A percentile compares a stretch with the other conserved stretches of the same genome.
These are phyloP conservation scores for Chrysanthemum makinoi DNA, from an alignment of 129 eudicot species.

Conservation along the genomic window DNA sequence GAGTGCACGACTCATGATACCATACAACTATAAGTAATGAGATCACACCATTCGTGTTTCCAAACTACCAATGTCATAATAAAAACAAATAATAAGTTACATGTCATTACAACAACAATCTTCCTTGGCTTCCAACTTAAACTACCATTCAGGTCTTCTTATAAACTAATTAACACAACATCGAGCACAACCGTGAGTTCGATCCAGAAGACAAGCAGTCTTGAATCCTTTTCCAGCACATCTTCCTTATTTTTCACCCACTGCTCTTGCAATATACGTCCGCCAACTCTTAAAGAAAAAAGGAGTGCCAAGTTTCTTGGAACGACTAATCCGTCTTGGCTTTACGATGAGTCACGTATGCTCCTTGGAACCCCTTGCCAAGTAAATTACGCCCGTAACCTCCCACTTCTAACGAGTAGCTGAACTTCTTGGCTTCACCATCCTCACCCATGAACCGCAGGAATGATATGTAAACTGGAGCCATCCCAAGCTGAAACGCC, in stretches of 20 bases:
- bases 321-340: too few relatives aligned
- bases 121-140: conserved; percentile 11
- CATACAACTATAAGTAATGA: background rate
- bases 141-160: background rate
- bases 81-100: background rate
- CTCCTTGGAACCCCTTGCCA: too few relatives aligned
- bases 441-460: too few relatives aligned
- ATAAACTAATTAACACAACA: conserved; percentile 14
- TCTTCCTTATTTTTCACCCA: conserved; percentile 18
- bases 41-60: conserved; percentile 1
- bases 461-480: too few relatives aligned
- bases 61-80: background rate
- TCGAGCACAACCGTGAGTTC: conserved; percentile 4
- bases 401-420: too few relatives aligned
- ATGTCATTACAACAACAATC: background rate
- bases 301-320: too few relatives aligned
- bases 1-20: too few relatives aligned
- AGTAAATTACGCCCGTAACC: too few relatives aligned
- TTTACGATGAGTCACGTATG: too few relatives aligned
- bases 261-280: conserved; percentile 77
- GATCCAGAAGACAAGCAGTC: background rate
- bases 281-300: conserved; percentile 38
- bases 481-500: too few relatives aligned
- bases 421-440: too few relatives aligned
- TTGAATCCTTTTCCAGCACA: conserved; percentile 16